These are phyloP conservation scores for Typha latifolia DNA, from an alignment of 176 grass and related monocot genomes.

Conservation along the genomic window DNA sequence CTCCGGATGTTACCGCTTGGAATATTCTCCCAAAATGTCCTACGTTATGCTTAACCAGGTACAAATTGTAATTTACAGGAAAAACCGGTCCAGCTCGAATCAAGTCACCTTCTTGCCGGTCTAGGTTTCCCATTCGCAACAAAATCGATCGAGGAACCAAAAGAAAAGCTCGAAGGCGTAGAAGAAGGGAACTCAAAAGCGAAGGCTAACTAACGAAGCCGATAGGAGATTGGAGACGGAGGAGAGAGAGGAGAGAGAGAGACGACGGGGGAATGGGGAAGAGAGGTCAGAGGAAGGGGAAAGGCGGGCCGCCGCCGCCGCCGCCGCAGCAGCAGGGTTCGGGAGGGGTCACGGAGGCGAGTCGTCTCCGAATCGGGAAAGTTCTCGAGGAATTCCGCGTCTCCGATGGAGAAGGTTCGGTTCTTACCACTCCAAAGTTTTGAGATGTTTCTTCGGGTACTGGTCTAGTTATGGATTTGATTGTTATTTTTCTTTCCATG, in stretches of 20 bases:
- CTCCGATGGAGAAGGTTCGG: constrained; percentile 51
- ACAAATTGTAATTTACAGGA: no score
- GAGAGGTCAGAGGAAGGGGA: constrained; percentile 21
- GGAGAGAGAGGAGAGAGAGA: constrained; percentile 8
- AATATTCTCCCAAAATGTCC: no score
- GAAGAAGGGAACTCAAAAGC: not conserved
- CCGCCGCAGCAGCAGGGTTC: not conserved
- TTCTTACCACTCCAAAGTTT: not conserved
- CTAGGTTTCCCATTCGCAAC: not conserved
- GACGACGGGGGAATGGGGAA: constrained; percentile 18
- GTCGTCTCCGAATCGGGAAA: constrained; percentile 26
- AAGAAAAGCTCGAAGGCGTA: not conserved
- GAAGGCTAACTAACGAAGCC: not conserved
- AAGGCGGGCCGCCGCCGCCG: not conserved
- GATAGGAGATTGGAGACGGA: not conserved
- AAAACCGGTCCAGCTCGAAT: no score
- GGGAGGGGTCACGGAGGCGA: constrained; percentile 26
- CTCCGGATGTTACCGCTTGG: no score
- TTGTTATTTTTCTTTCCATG: constrained; percentile 1
- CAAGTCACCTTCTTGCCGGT: no score
- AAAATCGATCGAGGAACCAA: not conserved
- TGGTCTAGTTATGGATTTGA: not conserved
- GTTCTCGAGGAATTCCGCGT: constrained; percentile 48
- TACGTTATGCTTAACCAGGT: no score
- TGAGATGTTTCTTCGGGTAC: not conserved